Conservation (phyloP, 306 rosid species). For the Nissolia schottii region DNA sequence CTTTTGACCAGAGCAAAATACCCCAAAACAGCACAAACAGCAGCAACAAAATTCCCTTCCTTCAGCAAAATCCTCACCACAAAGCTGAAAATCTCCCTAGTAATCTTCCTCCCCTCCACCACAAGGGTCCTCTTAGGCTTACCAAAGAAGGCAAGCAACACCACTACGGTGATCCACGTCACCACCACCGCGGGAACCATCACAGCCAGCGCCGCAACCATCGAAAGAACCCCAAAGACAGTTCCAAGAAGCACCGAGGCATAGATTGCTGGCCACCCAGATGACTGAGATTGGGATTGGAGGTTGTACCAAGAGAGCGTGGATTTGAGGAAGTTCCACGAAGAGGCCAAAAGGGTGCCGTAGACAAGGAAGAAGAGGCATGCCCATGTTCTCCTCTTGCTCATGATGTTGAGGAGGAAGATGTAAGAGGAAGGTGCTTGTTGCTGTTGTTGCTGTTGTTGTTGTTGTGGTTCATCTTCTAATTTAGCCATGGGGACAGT, state of each 20-base stretch:
- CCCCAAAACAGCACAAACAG: conserved; percentile 80
- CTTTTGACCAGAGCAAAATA: conserved; percentile 68
- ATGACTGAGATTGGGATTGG: conserved; percentile 38
- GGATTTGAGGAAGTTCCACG: conserved; percentile 71
- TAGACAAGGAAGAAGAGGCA: conserved; percentile 55
- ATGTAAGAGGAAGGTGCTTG: conserved; percentile 39
- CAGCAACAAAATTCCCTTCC: conserved; percentile 91
- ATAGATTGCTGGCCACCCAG: conserved; percentile 80
- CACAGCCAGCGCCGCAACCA: conserved; percentile 79
- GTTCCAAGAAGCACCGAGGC: conserved; percentile 82
- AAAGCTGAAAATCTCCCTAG: conserved; percentile 54
- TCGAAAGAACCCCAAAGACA: conserved; percentile 69
- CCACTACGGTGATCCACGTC: conserved; percentile 86
- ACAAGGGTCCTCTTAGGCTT: conserved; percentile 66
- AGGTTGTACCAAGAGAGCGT: conserved; percentile 63
- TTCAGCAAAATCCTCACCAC: conserved; percentile 72
- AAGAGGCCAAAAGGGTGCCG: conserved; percentile 43
- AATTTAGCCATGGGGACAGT: conserved; percentile 39
- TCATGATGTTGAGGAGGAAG: conserved; percentile 48
- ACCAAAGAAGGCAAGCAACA: conserved; percentile 81
- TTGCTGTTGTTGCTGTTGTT: background rate
- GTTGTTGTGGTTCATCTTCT: conserved; percentile 29
- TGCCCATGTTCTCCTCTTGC: conserved; percentile 88
- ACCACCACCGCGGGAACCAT: conserved; percentile 74
- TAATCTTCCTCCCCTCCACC: conserved; percentile 85